Percentiles rank a stretch among this genome's conserved stretches.
phyloP scores from a whole-genome alignment of 805 yeast genomes.

The Hanseniaspora singularis region DNA sequence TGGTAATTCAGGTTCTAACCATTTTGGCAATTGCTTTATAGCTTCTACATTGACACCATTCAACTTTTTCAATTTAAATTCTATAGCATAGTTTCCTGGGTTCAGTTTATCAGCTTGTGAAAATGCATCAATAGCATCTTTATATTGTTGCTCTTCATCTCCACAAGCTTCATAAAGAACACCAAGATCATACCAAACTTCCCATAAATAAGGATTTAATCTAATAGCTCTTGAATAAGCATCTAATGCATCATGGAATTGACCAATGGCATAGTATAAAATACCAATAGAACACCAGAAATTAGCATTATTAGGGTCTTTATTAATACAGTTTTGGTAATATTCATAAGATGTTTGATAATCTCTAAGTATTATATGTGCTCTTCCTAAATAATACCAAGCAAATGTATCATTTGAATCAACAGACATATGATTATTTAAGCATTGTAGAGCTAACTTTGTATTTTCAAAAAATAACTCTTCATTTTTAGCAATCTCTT shows the following conservation, averaged over 20 bases:
- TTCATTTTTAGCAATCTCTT: conserved; percentile 29
- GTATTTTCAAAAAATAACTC: conserved; percentile 58
- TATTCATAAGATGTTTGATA: conserved; percentile 95
- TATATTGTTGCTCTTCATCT: conserved; percentile 51
- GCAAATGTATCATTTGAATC: conserved; percentile 88
- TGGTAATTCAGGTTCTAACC: conserved; percentile 13
- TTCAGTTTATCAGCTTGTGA: conserved; percentile 92
- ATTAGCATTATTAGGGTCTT: conserved; percentile 93
- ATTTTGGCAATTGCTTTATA: conserved; percentile 11
- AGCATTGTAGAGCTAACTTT: conserved; percentile 66
- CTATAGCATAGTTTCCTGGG: conserved; percentile 87
- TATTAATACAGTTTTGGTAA: conserved; percentile 94
- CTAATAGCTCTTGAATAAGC: conserved; percentile 96
- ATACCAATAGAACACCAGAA: conserved; percentile 98
- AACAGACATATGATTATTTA: conserved; percentile 77
- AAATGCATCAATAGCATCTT: conserved; percentile 93
- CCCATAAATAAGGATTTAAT: conserved; percentile 88
- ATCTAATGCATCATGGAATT: conserved; percentile 91
- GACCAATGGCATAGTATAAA: conserved; percentile 87
- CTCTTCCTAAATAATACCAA: conserved; percentile 94
- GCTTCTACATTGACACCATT: conserved; percentile 32
- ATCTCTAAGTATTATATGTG: conserved; percentile 91
- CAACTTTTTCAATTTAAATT: conserved; percentile 80
- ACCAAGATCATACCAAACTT: conserved; percentile 98
- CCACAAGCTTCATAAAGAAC: conserved; percentile 94